A percentile compares a stretch with the other conserved stretches of the same genome.
phyloP scores from a whole-genome alignment of 306 rosid species.

The Cicer judaicum region DNA sequence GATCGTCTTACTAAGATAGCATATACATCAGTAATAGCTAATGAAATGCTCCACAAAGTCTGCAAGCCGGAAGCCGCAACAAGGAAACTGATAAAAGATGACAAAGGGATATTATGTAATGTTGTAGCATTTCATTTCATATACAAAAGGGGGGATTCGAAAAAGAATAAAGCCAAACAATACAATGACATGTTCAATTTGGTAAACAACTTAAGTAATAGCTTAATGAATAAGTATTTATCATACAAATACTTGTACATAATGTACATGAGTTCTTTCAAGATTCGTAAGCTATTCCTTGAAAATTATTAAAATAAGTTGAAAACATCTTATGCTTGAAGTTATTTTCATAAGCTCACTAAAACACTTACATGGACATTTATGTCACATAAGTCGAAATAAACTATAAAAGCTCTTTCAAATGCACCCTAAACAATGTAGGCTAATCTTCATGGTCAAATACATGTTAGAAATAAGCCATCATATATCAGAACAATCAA shows the following conservation, averaged over 20 bases:
- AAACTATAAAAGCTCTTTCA: no score
- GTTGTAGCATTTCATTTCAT: constrained; percentile 29
- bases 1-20: constrained; percentile 81
- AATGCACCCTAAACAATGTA: neutral
- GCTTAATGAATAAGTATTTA: neutral
- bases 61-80: constrained; percentile 87
- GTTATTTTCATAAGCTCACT: neutral
- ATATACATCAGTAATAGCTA: constrained; percentile 75
- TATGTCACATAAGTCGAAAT: neutral
- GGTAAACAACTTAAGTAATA: neutral
- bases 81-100: constrained; percentile 68
- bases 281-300: neutral
- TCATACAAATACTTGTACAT: neutral
- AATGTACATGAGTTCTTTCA: neutral
- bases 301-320: neutral
- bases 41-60: constrained; percentile 71
- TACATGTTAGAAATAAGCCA: neutral
- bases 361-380: neutral
- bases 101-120: constrained; percentile 23
- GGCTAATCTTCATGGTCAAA: constrained; percentile 2
- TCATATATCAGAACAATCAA: constrained; percentile 11
- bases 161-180: constrained; percentile 21
- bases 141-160: neutral
- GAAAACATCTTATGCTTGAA: neutral
- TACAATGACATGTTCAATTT: neutral